Conservation (phyloP, 495 filamentous ascomycete genomes). For the Penicillium chermesinum region DNA sequence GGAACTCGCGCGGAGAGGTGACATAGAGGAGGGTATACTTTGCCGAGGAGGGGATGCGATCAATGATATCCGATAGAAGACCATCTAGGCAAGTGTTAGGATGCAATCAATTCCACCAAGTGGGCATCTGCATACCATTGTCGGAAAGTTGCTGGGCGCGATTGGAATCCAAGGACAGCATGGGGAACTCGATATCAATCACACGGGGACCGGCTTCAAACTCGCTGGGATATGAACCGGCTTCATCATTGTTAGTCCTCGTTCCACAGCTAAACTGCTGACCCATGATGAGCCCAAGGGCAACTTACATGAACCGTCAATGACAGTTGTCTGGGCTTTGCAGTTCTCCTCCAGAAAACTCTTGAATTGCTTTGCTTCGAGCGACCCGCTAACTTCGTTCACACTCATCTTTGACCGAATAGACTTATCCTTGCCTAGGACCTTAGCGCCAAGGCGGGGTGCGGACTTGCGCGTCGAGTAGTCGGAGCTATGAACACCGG, state of each 20-base stretch:
- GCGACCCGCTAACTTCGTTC: slow-evolving; percentile 57
- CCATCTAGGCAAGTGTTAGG: slow-evolving; percentile 41
- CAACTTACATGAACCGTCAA: slow-evolving; percentile 61
- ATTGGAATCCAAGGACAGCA: slow-evolving; percentile 35
- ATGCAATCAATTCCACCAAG: neutral
- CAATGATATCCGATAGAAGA: slow-evolving; percentile 54
- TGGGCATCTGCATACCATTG: slow-evolving; percentile 35
- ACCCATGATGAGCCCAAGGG: slow-evolving; percentile 3
- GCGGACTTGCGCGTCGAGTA: slow-evolving; percentile 49
- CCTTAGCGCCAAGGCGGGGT: slow-evolving; percentile 56
- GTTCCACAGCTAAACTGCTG: neutral
- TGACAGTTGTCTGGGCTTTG: slow-evolving; percentile 44
- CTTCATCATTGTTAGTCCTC: slow-evolving; percentile 25
- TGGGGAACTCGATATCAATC: slow-evolving; percentile 49
- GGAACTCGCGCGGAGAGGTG: slow-evolving; percentile 44
- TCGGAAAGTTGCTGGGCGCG: slow-evolving; percentile 41
- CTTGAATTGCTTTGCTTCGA: slow-evolving; percentile 53
- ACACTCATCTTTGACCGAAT: slow-evolving; percentile 49
- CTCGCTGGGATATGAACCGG: slow-evolving; percentile 39
- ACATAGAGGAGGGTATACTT: slow-evolving; percentile 62
- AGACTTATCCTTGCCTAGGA: slow-evolving; percentile 43
- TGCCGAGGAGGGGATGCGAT: slow-evolving; percentile 46
- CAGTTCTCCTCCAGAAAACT: slow-evolving; percentile 48
- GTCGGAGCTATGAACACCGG: slow-evolving; percentile 66
- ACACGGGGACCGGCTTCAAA: slow-evolving; percentile 46